Evolutionary conservation across 768 basidiomycete genomes (phyloP), one percentile per base, ranked within the genome.

Genomic region (Sporobolomyces pararoseus): DNA sequence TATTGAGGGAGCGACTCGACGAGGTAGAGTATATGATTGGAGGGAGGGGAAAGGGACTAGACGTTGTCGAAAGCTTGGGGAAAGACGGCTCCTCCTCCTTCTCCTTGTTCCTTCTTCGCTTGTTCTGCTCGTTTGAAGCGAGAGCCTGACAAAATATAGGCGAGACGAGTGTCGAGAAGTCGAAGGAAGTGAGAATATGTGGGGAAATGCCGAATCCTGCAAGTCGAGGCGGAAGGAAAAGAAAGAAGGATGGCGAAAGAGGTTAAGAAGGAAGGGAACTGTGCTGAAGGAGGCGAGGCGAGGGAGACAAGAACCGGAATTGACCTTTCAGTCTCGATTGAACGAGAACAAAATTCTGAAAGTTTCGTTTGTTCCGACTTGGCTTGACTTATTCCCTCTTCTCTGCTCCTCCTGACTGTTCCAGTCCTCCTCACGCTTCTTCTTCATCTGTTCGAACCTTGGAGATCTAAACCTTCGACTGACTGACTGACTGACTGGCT

Each of bases 91-190:
- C 10, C 9, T 42, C 39, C 21, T 21, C 47, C 32, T 63, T 46
- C 44, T 47, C 59, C 44, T 47, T 10, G 23, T 47, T 21, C 39
- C 21, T 47, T 47, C 13, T 7, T 12, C 7, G 21, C 6, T 14
- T 21, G 46, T 47, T 23, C 12, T 47, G 10, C 21, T 47, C 39
- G 21, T n/a, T n/a, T 13, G 46, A 47, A 47, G 14, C 14, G 10
- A 21, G 21, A 23, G 65, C 58, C 59, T 52, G 58, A 61, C 51
- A 67, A 66, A 53, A 61, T 42, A 37, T 54, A 42, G 66, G 51
- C 60, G 49, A 39, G 46, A 13, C 21, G 46, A 47, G 46, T 47
- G 46, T 47, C 46, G 46, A 23, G 6, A 21, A 23, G 46, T 9
- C 21, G 46, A 47, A 14, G 46, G 23, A 23, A 47, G 39, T 42